Evolutionary conservation across 345 rosid genomes (phyloP).

Genomic region (Trapa bicornis): DNA sequence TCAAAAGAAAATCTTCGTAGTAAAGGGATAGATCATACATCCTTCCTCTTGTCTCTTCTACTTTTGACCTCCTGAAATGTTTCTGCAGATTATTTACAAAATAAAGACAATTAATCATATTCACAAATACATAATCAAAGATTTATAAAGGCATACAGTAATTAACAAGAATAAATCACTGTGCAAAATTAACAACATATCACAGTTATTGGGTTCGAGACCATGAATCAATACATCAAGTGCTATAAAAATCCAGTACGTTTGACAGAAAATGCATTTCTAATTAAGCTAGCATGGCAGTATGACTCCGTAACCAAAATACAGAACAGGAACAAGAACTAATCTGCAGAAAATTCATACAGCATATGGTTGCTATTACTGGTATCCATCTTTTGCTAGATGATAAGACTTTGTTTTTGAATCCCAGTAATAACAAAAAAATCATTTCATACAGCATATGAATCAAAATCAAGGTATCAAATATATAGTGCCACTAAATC

Average conservation of each 20-base stretch:
- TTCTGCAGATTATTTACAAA: conserved; percentile 31
- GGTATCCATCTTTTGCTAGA: too few relatives aligned
- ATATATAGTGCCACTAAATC: neutral
- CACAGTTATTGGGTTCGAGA: neutral
- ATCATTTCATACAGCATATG: neutral
- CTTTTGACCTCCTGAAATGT: conserved; percentile 87
- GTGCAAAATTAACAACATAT: neutral
- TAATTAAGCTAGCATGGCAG: neutral
- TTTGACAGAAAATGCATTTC: neutral
- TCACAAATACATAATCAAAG: neutral
- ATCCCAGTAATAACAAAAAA: neutral
- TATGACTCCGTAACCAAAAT: neutral
- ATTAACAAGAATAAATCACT: neutral
- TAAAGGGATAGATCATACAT: conserved; percentile 32
- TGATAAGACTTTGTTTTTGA: too few relatives aligned
- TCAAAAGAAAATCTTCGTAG: neutral
- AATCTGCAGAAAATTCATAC: neutral
- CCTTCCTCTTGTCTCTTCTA: conserved; percentile 49
- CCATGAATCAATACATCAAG: neutral
- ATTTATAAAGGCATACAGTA: neutral
- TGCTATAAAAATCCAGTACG: neutral
- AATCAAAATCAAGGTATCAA: neutral
- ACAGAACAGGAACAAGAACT: neutral
- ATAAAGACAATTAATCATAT: neutral
- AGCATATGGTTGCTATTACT: neutral